Evolutionary conservation across 1,284 basidiomycete genomes (phyloP).

Genomic region (Cutaneotrichosporon mucoides): DNA sequence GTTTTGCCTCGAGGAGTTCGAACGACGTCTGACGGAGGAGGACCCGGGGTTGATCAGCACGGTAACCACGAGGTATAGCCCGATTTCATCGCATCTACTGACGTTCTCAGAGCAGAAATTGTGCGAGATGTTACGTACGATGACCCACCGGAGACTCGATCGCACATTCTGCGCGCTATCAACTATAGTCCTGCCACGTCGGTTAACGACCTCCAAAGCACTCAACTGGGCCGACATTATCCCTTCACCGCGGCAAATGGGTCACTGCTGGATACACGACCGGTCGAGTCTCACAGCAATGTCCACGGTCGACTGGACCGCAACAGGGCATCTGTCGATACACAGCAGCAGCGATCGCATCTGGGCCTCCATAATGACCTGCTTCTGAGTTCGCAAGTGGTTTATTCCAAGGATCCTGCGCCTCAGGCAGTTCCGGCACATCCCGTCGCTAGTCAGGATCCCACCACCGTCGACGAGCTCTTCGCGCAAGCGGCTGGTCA

Average conservation of each 20-base stretch:
- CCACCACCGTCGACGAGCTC: slow-evolving; percentile 20
- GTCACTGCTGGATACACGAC: too few species aligned
- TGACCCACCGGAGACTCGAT: slow-evolving; percentile 5
- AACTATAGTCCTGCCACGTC: too few species aligned
- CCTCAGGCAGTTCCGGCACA: neutral
- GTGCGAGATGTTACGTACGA: slow-evolving; percentile 5
- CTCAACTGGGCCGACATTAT: too few species aligned
- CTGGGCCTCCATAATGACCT: neutral
- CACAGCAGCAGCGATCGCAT: too few species aligned
- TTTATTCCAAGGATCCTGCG: neutral
- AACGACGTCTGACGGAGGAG: slow-evolving; percentile 26
- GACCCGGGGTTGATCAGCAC: slow-evolving; percentile 28
- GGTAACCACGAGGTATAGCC: slow-evolving; percentile 33
- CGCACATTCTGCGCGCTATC: slow-evolving; percentile 12
- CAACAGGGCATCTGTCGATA: too few species aligned
- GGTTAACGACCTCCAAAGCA: too few species aligned
- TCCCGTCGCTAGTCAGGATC: too few species aligned
- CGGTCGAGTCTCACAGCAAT: too few species aligned
- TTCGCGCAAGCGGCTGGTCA: slow-evolving; percentile 29
- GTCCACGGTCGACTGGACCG: too few species aligned
- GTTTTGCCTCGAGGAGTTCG: slow-evolving; percentile 8
- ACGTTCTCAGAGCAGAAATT: neutral
- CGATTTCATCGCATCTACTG: too few species aligned
- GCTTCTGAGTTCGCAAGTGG: neutral
- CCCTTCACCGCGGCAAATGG: too few species aligned